These are phyloP conservation scores for Fusarium liriodendri DNA, from an alignment of 2,329 filamentous ascomycete species.

Conservation along the genomic window DNA sequence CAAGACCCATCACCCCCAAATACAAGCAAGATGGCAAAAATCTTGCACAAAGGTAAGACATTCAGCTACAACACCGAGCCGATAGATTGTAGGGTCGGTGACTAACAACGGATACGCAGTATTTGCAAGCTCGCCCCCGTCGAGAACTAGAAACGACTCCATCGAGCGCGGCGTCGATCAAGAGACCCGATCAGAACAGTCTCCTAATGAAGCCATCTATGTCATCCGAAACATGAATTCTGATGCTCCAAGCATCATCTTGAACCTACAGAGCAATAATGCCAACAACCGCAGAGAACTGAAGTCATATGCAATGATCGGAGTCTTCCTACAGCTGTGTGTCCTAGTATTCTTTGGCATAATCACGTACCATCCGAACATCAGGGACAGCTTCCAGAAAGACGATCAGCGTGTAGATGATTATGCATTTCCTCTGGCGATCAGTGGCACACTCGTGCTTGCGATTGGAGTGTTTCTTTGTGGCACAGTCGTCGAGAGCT, in stretches of 20 bases:
- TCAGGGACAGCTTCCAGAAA: neutral
- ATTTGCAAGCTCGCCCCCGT: neutral
- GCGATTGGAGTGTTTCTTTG: neutral
- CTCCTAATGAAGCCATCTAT: neutral
- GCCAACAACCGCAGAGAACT: neutral
- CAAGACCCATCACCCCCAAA: neutral
- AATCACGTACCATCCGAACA: neutral
- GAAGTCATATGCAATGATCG: fast-evolving
- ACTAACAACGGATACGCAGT: neutral
- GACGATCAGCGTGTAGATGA: neutral
- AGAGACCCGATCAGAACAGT: neutral
- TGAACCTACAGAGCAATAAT: neutral
- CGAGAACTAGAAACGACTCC: neutral
- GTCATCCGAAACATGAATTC: neutral
- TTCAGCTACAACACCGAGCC: neutral
- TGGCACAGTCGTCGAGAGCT: neutral
- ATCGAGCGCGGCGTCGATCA: too few relatives aligned
- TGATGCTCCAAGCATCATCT: neutral
- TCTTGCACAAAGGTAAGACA: neutral
- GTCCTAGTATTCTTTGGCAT: neutral
- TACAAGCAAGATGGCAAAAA: neutral
- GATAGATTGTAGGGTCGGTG: neutral
- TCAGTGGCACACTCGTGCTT: neutral
- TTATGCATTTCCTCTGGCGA: neutral
- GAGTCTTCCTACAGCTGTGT: neutral